These are phyloP conservation scores for Dactylonectria estremocensis DNA, from an alignment of 2,329 filamentous ascomycete species.

Conservation along the genomic window DNA sequence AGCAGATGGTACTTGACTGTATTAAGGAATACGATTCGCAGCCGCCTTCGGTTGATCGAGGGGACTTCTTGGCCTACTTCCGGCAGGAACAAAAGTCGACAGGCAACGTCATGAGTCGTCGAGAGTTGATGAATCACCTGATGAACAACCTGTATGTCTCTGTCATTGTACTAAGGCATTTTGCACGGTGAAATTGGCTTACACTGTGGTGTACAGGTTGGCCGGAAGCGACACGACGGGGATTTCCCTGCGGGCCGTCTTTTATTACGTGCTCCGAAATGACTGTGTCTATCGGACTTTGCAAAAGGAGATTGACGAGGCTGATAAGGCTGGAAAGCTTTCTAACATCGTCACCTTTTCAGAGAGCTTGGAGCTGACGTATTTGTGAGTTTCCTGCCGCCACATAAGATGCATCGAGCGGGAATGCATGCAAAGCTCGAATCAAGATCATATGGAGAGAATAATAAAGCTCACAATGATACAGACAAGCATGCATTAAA, in stretches of 20 bases:
- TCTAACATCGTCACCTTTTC: conserved; percentile 58
- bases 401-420: not conserved
- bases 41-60: not conserved
- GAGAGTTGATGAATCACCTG: conserved; percentile 34
- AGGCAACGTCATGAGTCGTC: conserved; percentile 26
- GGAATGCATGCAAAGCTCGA: not conserved
- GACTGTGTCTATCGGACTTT: conserved; percentile 63
- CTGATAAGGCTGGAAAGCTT: conserved; percentile 59
- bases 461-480: not conserved
- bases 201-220: conserved; percentile 45
- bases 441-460: not conserved
- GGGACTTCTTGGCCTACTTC: conserved; percentile 25
- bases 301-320: conserved; percentile 68
- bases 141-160: conserved; percentile 33
- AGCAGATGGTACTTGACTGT: not conserved
- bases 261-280: conserved; percentile 74
- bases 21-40: not conserved
- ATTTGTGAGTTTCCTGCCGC: conserved; percentile 56
- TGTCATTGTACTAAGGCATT: not conserved
- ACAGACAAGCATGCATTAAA: conserved; percentile 53
- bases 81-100: conserved; percentile 17
- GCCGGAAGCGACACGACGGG: conserved; percentile 78
- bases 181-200: not conserved
- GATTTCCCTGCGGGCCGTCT: conserved; percentile 71
- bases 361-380: conserved; percentile 71